These are phyloP conservation scores for Thuja plicata DNA, from an alignment of 83 land plant genomes.

Conservation along the genomic window DNA sequence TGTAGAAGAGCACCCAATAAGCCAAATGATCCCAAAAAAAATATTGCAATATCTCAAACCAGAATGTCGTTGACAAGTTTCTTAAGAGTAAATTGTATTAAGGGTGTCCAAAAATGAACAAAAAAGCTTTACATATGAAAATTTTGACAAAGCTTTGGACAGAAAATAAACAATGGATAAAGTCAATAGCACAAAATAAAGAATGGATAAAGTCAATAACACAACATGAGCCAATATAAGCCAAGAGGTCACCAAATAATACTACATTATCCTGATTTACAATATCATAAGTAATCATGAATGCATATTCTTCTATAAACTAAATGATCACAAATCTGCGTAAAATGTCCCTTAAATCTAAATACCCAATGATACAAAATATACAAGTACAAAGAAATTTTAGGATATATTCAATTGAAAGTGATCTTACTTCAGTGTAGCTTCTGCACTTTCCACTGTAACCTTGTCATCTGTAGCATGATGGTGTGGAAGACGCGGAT, in stretches of 20 bases:
- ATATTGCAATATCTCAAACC: neutral
- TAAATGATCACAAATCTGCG: neutral
- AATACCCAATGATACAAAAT: neutral
- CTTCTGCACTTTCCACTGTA: conserved; percentile 86
- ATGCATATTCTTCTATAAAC: neutral
- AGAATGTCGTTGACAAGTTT: neutral
- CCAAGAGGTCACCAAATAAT: neutral
- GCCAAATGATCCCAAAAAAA: neutral
- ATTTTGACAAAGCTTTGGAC: neutral
- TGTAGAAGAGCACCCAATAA: neutral
- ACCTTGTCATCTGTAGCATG: conserved; percentile 94
- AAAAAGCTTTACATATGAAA: neutral
- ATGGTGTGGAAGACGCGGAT: conserved; percentile 82
- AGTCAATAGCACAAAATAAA: neutral
- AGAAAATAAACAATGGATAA: conserved; percentile 3
- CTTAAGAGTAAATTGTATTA: neutral
- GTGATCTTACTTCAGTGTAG: conserved; percentile 70
- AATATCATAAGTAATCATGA: neutral
- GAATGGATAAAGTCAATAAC: neutral
- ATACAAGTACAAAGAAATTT: neutral
- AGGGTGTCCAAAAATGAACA: neutral
- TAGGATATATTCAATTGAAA: neutral
- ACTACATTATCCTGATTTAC: neutral
- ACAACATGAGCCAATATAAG: neutral
- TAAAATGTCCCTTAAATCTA: neutral